phyloP scores from a whole-genome alignment of 106 monocot species.

The Dioscorea dumetorum region DNA sequence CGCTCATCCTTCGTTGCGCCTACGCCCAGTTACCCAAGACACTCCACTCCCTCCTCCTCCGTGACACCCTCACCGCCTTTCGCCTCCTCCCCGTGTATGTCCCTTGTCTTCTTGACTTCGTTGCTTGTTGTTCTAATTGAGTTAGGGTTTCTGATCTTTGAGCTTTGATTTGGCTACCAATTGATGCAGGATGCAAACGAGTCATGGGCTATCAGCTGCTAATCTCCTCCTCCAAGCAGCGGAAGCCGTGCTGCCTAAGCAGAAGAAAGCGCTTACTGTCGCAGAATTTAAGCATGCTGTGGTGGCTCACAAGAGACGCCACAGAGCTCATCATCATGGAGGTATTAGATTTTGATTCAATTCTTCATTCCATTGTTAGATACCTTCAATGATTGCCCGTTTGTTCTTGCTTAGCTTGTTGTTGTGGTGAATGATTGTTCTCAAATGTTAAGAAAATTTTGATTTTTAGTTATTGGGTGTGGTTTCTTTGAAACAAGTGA shows the following conservation, averaged over 20 bases:
- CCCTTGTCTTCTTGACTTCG: neutral
- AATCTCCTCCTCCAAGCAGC: conserved; percentile 61
- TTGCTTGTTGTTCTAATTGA: neutral
- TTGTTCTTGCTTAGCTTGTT: too few relatives aligned
- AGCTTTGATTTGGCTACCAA: neutral
- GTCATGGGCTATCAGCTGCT: conserved; percentile 34
- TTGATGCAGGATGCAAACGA: conserved; percentile 38
- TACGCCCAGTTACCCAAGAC: conserved; percentile 63
- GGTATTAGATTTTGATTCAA: conserved; percentile 20
- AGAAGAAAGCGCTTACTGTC: conserved; percentile 51
- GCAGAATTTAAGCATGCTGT: conserved; percentile 74
- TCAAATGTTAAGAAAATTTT: too few relatives aligned
- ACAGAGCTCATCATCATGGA: conserved; percentile 42
- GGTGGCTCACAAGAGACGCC: conserved; percentile 62
- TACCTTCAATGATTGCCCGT: too few relatives aligned
- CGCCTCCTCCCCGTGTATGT: conserved; percentile 70
- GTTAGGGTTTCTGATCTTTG: neutral
- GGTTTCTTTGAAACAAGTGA: too few relatives aligned
- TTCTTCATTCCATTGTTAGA: too few relatives aligned
- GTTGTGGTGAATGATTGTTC: too few relatives aligned
- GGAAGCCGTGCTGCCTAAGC: conserved; percentile 77
- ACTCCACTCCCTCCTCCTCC: conserved; percentile 58
- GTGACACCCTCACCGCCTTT: conserved; percentile 67
- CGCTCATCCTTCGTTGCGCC: conserved; percentile 44
- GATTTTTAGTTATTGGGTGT: too few relatives aligned